These are phyloP conservation scores for Gamarada debralockiae DNA, from an alignment of 495 filamentous ascomycete genomes.

Conservation along the genomic window DNA sequence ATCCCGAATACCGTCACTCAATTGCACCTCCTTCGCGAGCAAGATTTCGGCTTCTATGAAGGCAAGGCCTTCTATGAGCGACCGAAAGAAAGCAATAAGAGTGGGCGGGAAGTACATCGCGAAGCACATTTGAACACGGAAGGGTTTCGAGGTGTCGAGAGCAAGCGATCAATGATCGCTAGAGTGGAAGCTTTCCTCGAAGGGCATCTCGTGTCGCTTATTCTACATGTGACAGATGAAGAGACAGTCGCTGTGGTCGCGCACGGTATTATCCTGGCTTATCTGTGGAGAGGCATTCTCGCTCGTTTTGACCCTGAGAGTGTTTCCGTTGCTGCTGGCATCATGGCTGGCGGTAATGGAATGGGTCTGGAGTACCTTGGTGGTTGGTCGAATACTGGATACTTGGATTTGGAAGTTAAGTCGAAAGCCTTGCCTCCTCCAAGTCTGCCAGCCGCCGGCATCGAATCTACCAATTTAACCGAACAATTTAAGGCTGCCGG, in stretches of 20 bases:
- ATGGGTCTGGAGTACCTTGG: conserved; percentile 33
- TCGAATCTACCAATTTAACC: too few species aligned
- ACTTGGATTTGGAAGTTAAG: conserved; percentile 46
- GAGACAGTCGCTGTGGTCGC: conserved; percentile 61
- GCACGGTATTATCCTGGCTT: conserved; percentile 74
- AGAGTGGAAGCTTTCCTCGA: conserved; percentile 62
- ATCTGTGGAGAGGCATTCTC: conserved; percentile 61
- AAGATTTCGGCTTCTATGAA: conserved; percentile 68
- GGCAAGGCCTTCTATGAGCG: conserved; percentile 44
- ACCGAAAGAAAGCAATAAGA: conserved; percentile 6
- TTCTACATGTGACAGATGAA: conserved; percentile 32
- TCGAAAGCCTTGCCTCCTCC: background rate
- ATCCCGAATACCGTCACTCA: conserved; percentile 36
- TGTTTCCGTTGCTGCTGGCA: conserved; percentile 23
- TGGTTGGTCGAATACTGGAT: conserved; percentile 66
- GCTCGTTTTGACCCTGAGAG: conserved; percentile 42
- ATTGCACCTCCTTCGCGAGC: conserved; percentile 58
- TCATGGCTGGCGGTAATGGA: conserved; percentile 10
- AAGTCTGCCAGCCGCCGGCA: background rate
- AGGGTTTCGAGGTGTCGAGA: conserved; percentile 49
- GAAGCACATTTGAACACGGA: conserved; percentile 25
- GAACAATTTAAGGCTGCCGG: too few species aligned
- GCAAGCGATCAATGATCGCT: conserved; percentile 57
- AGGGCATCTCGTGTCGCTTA: conserved; percentile 50
- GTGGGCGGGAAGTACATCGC: conserved; percentile 11